These are phyloP conservation scores for Fusarium agapanthi DNA, from an alignment of 2,329 filamentous ascomycete genomes.

Conservation along the genomic window DNA sequence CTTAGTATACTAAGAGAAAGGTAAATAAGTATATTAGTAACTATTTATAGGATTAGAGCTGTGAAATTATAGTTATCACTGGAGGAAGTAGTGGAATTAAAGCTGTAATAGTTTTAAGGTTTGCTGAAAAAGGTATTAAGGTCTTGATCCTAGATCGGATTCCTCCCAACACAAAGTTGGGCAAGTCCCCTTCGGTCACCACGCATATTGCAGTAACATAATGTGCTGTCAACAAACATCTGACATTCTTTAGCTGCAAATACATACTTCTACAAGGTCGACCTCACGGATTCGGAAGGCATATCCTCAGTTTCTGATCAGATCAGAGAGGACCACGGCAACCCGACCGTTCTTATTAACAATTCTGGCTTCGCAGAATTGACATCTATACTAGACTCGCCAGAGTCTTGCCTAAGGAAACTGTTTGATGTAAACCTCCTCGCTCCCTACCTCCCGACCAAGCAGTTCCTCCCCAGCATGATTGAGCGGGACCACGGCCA, in stretches of 20 bases:
- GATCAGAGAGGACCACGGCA: neutral
- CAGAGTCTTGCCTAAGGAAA: neutral
- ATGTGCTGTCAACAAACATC: neutral
- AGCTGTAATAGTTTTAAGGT: neutral
- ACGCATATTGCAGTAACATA: neutral
- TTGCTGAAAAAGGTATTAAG: neutral
- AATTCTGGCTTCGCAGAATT: neutral
- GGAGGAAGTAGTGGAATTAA: neutral
- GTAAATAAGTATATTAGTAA: neutral
- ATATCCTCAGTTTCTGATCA: neutral
- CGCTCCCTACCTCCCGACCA: slow-evolving; percentile 67
- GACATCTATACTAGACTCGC: neutral
- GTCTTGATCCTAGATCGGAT: neutral
- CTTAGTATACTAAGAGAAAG: neutral
- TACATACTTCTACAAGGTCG: neutral
- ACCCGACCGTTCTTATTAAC: neutral
- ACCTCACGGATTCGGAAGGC: neutral
- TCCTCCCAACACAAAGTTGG: neutral
- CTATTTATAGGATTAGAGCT: neutral
- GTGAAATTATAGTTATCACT: neutral
- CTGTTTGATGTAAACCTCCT: slow-evolving; percentile 69
- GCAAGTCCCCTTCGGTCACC: neutral
- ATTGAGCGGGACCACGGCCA: slow-evolving; percentile 69
- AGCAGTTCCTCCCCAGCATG: slow-evolving; percentile 72
- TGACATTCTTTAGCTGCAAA: neutral